Evolutionary conservation across 2,329 filamentous ascomycete species (phyloP).

Genomic region (Lachnellula subtilissima): DNA sequence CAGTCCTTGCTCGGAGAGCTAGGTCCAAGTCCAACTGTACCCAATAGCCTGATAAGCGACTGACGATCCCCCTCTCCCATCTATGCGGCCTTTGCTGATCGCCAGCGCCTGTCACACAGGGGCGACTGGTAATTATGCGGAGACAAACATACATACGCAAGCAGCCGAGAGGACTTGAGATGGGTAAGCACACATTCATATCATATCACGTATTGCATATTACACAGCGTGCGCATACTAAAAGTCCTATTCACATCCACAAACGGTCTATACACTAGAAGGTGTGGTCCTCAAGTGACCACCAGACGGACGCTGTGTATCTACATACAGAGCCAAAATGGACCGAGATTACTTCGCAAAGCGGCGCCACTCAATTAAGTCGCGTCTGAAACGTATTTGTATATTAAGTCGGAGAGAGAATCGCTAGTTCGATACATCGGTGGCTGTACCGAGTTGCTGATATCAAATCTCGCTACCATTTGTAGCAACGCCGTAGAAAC

Average conservation of each 20-base stretch:
- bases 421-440: not conserved
- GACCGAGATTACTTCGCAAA: not conserved
- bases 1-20: too few relatives aligned
- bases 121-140: not conserved
- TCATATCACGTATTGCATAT: not conserved
- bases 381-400: not conserved
- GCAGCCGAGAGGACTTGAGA: not conserved
- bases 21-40: too few relatives aligned
- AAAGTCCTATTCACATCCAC: not conserved
- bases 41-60: too few relatives aligned
- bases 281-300: not conserved
- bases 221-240: not conserved
- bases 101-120: not conserved
- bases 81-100: too few relatives aligned
- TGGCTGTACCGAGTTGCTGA: not conserved
- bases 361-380: not conserved
- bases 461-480: not conserved
- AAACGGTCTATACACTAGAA: not conserved
- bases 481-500: not conserved
- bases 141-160: not conserved
- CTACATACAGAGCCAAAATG: not conserved
- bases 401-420: not conserved
- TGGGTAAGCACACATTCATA: not conserved
- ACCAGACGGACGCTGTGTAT: not conserved
- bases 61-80: too few relatives aligned